Base-by-base conservation (phyloP, 768 basidiomycete species). In the Lyophyllum decastes region DNA sequence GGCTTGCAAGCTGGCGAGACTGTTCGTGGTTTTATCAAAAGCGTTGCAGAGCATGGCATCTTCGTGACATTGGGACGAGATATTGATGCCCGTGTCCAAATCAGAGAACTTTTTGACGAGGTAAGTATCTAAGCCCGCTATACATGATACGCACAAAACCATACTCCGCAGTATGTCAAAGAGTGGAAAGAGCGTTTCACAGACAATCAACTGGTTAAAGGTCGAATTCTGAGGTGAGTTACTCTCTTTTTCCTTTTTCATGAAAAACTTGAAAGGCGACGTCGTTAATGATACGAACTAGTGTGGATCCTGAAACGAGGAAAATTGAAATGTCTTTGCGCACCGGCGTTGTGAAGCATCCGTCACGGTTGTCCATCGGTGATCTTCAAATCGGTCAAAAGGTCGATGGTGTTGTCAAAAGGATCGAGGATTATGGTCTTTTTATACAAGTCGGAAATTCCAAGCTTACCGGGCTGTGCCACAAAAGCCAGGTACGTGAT, bases 301-400 rank as follows among this genome's bases (percentile, higher is more conserved):
- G 95, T 61, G 75, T 94, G 54, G 85, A 97, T 70, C 45, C 65
- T 34, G 79, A 85, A 48, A 83, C 78, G 56, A 90, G 88, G 63
- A 89, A 94, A 65, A 81, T 96, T n/a, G 96, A 99, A 70, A 82
- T 99, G 83, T 84, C 94, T 3, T 86, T 99, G 66, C 86, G 90
- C 61, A 85, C 88, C 11, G 82, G 82, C n/a, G 80, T 85, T 59
- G 65, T 81, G 38, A 77, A 76, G 46, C 78, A 73, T 19, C 64
- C 76, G 2, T 71, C 76, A 26, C 67, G 71, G 9, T 63, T 84
- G 35, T 72, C 78, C 11, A 59, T 85, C 9, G 67, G 74, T 33
- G 87, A 92, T 69, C 82, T 95, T 49, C 76, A 78, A 33, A 83
- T 86, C 63, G 95, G 92, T 40, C 88, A 95, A 66, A 94, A 91